These are phyloP conservation scores for Calonectria multiphialidica DNA, from an alignment of 2,329 filamentous ascomycete genomes.

Conservation along the genomic window DNA sequence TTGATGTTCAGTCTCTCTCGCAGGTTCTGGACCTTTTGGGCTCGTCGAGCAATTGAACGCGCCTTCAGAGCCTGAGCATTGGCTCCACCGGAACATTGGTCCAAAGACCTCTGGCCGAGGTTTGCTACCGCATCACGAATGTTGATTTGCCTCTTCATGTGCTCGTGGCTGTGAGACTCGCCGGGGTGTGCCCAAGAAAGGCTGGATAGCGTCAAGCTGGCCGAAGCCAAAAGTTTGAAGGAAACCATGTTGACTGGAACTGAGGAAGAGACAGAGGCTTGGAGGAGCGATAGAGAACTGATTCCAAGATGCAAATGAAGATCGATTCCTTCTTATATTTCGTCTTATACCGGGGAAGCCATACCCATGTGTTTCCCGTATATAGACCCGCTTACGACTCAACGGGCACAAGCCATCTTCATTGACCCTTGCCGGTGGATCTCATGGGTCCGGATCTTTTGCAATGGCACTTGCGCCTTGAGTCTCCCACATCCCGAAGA, in stretches of 20 bases:
- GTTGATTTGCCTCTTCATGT: conserved; percentile 10
- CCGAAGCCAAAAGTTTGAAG: background rate
- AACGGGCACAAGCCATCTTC: background rate
- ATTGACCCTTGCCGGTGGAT: background rate
- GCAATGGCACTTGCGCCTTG: background rate
- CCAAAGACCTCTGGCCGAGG: background rate
- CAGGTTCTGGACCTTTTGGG: background rate
- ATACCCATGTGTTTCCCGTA: background rate
- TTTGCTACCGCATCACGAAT: background rate
- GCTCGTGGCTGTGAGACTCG: conserved; percentile 6
- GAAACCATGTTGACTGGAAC: background rate
- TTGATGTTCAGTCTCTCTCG: background rate
- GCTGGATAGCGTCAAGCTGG: background rate
- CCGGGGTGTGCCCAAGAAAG: conserved; percentile 7
- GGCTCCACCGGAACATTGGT: background rate
- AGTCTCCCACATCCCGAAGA: background rate
- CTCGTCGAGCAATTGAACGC: background rate
- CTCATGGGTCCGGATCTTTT: background rate
- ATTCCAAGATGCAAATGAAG: background rate
- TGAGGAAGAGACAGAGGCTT: background rate
- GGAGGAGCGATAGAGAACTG: background rate
- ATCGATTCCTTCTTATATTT: background rate
- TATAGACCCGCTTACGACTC: background rate
- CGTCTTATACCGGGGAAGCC: background rate
- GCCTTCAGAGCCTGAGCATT: background rate